phyloP scores from a whole-genome alignment of 345 rosid genomes.

The Eucalyptus cloeziana region DNA sequence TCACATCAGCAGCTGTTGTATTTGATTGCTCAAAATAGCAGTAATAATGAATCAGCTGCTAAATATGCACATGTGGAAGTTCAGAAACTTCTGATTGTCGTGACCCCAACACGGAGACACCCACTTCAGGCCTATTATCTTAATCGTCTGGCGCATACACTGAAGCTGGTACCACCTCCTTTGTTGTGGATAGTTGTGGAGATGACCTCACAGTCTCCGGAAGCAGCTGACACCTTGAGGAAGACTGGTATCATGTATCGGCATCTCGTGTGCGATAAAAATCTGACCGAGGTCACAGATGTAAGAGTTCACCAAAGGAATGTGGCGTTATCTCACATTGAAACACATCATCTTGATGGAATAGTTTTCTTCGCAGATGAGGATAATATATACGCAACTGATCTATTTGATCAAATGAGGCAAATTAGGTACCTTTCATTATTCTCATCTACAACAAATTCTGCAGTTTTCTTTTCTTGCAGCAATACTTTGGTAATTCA shows the following conservation, averaged over 20 bases:
- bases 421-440: conserved; percentile 28
- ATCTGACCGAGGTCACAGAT: conserved; percentile 31
- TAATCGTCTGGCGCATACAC: conserved; percentile 33
- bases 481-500: background rate
- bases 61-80: background rate
- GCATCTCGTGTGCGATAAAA: conserved; percentile 44
- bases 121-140: conserved; percentile 37
- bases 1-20: background rate
- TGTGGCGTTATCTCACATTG: conserved; percentile 50
- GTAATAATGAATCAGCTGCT: background rate
- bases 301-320: conserved; percentile 43
- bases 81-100: conserved; percentile 40
- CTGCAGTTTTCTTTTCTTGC: background rate
- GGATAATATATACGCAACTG: conserved; percentile 16
- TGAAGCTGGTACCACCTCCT: conserved; percentile 41
- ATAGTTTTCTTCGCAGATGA: conserved; percentile 49
- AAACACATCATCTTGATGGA: conserved; percentile 50
- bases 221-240: conserved; percentile 42
- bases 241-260: conserved; percentile 44
- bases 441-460: background rate
- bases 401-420: conserved; percentile 50
- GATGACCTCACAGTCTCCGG: conserved; percentile 38
- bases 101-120: conserved; percentile 31
- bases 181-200: conserved; percentile 65
- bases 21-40: background rate